Evolutionary conservation across 106 monocot genomes (phyloP), one percentile per base, ranked within the genome.

Genomic region (Chionographis japonica): DNA sequence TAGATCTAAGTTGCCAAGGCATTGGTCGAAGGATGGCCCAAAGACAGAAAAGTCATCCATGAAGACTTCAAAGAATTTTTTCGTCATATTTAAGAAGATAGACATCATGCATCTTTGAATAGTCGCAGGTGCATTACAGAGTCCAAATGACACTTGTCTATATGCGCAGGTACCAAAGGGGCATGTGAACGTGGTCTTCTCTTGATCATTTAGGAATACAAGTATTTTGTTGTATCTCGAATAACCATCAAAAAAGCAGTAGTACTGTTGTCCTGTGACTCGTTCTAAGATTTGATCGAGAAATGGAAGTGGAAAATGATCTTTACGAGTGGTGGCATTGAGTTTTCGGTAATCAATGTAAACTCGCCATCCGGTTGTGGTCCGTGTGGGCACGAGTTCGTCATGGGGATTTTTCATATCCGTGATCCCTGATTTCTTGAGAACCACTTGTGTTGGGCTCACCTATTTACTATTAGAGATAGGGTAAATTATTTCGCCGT

Each of bases 281-380:
- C 27, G n/a, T 2, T 56, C 5, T 56, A 13, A 56, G 13, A 13
- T 2, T 52, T 52, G 13, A 2, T 10, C 13, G 11, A 13, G 11
- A 2, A 52, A 10, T 1, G 8, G 51, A 52, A 10, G 13, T 10
- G 13, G 51, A 8, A 8, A 52, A 13, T 52, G 11, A 10, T 13
- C 51, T 1, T 52, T 13, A 2, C 11, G 8, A 1, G 64, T 77
- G 3, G 56, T 3, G 6, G 12, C 27, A 20, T 77, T 77, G 3
- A 71, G 41, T 37, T 77, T 77, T 8, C 54, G 8, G 56, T 71
- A 77, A 50, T 65, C 41, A 20, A 65, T 50, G 18, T 56, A 71
- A 11, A 71, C 52, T 0, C 70, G 16, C 41, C 63, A 77, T 6
- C 63, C 53, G 6, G 6, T 70, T 1, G 41, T 4, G 1, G 27